Evolutionary conservation across 225 moss, liverwort and hornwort genomes (phyloP).

Genomic region (Marchantia polymorpha): DNA sequence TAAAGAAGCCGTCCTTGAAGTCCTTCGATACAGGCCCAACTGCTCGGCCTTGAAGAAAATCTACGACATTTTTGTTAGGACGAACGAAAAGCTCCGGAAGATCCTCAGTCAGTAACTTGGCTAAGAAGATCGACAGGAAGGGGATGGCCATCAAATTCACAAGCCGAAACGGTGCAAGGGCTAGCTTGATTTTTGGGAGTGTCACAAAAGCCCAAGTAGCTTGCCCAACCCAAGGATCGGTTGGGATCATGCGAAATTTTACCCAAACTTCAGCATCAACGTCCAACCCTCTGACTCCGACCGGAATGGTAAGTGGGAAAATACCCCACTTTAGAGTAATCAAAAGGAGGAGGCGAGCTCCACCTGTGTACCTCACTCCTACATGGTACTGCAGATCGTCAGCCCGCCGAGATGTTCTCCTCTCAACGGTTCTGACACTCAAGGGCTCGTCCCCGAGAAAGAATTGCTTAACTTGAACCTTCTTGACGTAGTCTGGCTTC

Average conservation of each 20-base stretch:
- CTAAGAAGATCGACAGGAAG: constrained; percentile 74
- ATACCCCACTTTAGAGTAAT: constrained; percentile 69
- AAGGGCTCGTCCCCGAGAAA: constrained; percentile 88
- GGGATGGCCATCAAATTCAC: constrained; percentile 86
- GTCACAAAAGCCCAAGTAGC: constrained; percentile 96
- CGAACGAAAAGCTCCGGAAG: constrained; percentile 87
- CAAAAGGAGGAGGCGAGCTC: constrained; percentile 76
- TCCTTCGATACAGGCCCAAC: constrained; percentile 70
- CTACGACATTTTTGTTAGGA: constrained; percentile 86
- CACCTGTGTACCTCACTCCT: constrained; percentile 90
- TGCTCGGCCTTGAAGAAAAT: constrained; percentile 67
- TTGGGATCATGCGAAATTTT: constrained; percentile 84
- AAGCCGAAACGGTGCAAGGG: constrained; percentile 82
- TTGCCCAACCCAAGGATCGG: constrained; percentile 92
- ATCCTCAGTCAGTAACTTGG: constrained; percentile 82
- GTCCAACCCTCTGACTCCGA: constrained; percentile 88
- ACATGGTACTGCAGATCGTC: constrained; percentile 98
- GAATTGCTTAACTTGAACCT: constrained; percentile 74
- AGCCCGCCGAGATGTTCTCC: constrained; percentile 91
- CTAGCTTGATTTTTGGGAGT: constrained; percentile 86
- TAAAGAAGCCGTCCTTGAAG: constrained; percentile 64
- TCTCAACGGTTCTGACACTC: constrained; percentile 76
- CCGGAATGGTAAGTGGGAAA: constrained; percentile 64
- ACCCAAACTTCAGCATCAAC: constrained; percentile 96
- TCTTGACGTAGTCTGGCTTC: constrained; percentile 70